Base-by-base conservation (phyloP, 306 rosid genomes). In the Quercus cerris region DNA sequence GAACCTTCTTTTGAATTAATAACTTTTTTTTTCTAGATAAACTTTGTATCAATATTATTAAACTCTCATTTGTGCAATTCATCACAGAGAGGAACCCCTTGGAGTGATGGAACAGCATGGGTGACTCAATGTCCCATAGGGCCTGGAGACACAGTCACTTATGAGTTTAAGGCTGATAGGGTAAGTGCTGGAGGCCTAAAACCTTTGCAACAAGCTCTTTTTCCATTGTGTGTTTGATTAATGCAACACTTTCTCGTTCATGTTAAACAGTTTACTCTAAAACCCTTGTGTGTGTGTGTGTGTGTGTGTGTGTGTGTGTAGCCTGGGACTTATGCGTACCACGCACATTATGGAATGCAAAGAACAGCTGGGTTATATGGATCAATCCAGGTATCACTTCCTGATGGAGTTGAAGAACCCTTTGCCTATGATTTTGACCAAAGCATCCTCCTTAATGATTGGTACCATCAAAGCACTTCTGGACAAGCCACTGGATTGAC, bases 41-140 rank as follows among this genome's bases (percentile, higher is more conserved):
- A 5, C 57, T 19, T 15, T 23, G 44, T 13, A 15, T 76, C 25
- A 52, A 30, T 66, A 35, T 79, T 75, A 55, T 5, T 66, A 41
- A 57, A 12, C 51, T 23, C 17, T 8, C 70, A 15, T 64, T 19
- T 64, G 70, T 6, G 8, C 33, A 12, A 64, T 18, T 28, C 18
- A 19, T 15, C 17, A 59, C 82, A 92, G 97, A 88, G 85, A 79
- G 97, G 94, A 83, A 85, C 97, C 70, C 99, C 99, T 10, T 93
- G 99, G 99, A 86, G 81, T 66, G 99, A 94, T 85, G 97, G 99
- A 86, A 88, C 97, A 38, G 99, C 90, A 74, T 97, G 97, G 1
- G 94, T 92, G 25, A 81, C 94, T 70, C 99, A 94, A 5, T 94
- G 95, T 56, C 99, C 99, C 17, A 85, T 93, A 55, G 20, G 85